Base-by-base conservation (phyloP, 768 basidiomycete genomes). In the Tricholoma saponaceum region DNA sequence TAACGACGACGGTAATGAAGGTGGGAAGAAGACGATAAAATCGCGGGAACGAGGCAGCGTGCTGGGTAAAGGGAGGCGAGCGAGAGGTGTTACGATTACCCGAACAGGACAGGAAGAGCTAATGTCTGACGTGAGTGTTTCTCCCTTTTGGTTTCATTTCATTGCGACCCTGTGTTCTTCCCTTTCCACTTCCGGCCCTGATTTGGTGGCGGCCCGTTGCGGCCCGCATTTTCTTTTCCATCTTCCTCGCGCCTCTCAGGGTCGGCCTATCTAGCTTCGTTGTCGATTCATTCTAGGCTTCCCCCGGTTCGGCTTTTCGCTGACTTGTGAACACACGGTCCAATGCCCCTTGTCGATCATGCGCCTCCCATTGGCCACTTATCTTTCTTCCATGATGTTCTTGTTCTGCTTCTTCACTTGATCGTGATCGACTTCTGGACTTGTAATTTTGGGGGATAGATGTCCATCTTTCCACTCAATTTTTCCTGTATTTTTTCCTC, bases 51-150 rank as follows among this genome's bases (percentile, higher is more conserved):
- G 80, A 50, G 77, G 80, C 9, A 80, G 79, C 54, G 89, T 93
- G 14, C 79, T 94, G 12, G 92, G 92, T 32, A 81, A 78, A 59
- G 92, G 92, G 37, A 84, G 83, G 60, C 78, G 92, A 44, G 90
- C 91, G 6, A 81, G 92, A 9, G 90, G 90, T 23, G 92, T 94
- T 32, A 93, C 91, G 10, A 79, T 94, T 44, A 94, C 92, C 3
- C 77, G 87, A 57, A 89, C 87, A 61, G 82, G 82, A 16, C 89
- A 92, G 67, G 86, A 85, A 62, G 91, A 92, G 64, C 76, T 94
- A 25, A 92, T 92, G 92, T 74, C 79, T 56, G 86, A 90, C 62
- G 89, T 91, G 66, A 32, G 84, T 72, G 14, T 59, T 52, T 54
- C 10, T 18, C 18, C 18, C n/a, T 35, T 2, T 26, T 10, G 4